Evolutionary conservation across 306 rosid species (phyloP).

Genomic region (Trifolium dubium): DNA sequence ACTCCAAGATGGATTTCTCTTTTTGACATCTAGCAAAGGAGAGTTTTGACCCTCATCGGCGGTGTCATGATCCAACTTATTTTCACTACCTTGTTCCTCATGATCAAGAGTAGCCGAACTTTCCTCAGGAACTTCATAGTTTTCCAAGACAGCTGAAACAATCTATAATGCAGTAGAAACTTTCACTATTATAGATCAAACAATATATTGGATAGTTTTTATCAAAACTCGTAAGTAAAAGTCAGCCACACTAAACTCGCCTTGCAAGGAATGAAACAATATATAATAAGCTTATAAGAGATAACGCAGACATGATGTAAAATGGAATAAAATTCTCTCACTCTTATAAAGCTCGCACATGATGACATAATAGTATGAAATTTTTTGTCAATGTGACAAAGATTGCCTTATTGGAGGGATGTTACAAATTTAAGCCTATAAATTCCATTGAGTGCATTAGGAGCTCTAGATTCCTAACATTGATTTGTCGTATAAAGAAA

Average conservation of each 20-base stretch:
- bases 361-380: not conserved
- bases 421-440: slow-evolving; percentile 5
- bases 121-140: slow-evolving; percentile 60
- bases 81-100: slow-evolving; percentile 50
- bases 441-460: slow-evolving; percentile 6
- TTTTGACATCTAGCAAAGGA: slow-evolving; percentile 54
- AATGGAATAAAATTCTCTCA: not conserved
- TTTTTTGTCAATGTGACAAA: not conserved
- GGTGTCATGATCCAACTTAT: slow-evolving; percentile 62
- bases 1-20: slow-evolving; percentile 69
- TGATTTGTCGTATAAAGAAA: not conserved
- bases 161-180: slow-evolving; percentile 56
- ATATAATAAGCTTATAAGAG: slow-evolving; percentile 19
- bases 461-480: slow-evolving; percentile 11
- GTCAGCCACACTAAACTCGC: slow-evolving; percentile 17
- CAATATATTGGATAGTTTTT: slow-evolving; percentile 27
- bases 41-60: slow-evolving; percentile 54
- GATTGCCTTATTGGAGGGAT: not conserved
- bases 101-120: slow-evolving; percentile 39
- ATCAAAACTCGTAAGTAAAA: slow-evolving; percentile 2
- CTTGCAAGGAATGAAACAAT: not conserved
- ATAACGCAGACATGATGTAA: slow-evolving; percentile 31
- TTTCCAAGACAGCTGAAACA: slow-evolving; percentile 87
- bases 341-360: not conserved
- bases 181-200: slow-evolving; percentile 34